These are phyloP conservation scores for Flaveria ramosissima DNA, from an alignment of 129 eudicot genomes.

Conservation along the genomic window DNA sequence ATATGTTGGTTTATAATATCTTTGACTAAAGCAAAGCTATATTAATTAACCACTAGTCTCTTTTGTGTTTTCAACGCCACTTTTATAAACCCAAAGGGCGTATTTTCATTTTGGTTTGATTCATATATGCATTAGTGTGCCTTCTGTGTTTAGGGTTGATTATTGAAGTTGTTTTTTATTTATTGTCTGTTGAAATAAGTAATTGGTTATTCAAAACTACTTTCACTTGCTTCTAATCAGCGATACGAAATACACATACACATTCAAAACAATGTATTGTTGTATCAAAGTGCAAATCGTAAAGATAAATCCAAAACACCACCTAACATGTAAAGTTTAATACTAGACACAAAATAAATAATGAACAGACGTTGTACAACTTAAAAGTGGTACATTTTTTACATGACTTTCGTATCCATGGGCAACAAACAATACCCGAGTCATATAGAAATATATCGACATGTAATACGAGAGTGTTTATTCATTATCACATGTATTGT, in stretches of 20 bases:
- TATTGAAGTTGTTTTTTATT: not conserved
- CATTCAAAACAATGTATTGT: not conserved
- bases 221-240: not conserved
- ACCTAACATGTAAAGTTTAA: not conserved
- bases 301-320: not conserved
- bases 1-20: conserved; percentile 17
- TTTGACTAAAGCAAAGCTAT: conserved; percentile 18
- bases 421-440: too few species aligned
- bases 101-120: not conserved
- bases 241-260: not conserved
- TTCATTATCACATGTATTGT: conserved; percentile 4
- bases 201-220: not conserved
- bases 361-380: not conserved
- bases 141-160: not conserved
- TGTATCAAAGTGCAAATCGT: not conserved
- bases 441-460: too few species aligned
- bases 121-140: not conserved
- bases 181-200: not conserved
- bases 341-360: not conserved
- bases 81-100: conserved; percentile 15
- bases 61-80: conserved; percentile 7
- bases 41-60: conserved; percentile 10
- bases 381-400: too few species aligned
- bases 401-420: not conserved
- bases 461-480: not conserved